Conservation (phyloP, 2,329 filamentous ascomycete species). For the Lecanicillium sp. region DNA sequence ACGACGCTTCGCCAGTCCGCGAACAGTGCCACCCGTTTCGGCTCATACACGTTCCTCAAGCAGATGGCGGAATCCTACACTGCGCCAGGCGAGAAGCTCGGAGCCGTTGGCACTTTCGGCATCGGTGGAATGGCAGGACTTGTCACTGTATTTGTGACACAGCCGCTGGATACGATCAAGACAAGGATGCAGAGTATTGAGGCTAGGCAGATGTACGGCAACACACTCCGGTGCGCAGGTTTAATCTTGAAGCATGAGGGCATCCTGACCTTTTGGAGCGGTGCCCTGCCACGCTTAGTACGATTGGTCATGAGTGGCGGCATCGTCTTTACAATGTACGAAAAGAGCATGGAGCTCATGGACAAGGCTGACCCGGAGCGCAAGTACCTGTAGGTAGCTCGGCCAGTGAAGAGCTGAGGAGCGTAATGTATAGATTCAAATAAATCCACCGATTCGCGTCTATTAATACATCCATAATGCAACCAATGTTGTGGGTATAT, state of each 20-base stretch:
- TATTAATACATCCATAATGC: conserved; percentile 9
- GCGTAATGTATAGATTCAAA: background rate
- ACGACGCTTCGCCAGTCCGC: conserved; percentile 92
- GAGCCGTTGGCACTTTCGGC: conserved; percentile 77
- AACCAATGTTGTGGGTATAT: conserved; percentile 1
- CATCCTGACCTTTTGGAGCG: conserved; percentile 85
- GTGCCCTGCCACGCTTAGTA: conserved; percentile 76
- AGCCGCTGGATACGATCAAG: conserved; percentile 86
- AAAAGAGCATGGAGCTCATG: conserved; percentile 90
- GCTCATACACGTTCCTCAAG: conserved; percentile 81
- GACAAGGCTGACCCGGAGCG: conserved; percentile 72
- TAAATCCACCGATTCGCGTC: background rate
- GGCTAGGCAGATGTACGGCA: conserved; percentile 71
- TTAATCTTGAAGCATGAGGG: conserved; percentile 87
- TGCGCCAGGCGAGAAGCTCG: conserved; percentile 89
- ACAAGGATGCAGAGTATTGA: conserved; percentile 97
- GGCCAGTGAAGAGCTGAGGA: background rate
- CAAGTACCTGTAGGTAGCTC: conserved; percentile 57
- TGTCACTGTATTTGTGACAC: conserved; percentile 76
- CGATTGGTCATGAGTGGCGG: conserved; percentile 85
- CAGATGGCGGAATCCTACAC: conserved; percentile 90
- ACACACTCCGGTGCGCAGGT: conserved; percentile 74
- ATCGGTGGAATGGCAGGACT: conserved; percentile 83
- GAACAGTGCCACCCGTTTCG: conserved; percentile 87
- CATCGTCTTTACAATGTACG: conserved; percentile 97